phyloP scores from a whole-genome alignment of 2,329 filamentous ascomycete genomes.

The Aspergillus sp. region DNA sequence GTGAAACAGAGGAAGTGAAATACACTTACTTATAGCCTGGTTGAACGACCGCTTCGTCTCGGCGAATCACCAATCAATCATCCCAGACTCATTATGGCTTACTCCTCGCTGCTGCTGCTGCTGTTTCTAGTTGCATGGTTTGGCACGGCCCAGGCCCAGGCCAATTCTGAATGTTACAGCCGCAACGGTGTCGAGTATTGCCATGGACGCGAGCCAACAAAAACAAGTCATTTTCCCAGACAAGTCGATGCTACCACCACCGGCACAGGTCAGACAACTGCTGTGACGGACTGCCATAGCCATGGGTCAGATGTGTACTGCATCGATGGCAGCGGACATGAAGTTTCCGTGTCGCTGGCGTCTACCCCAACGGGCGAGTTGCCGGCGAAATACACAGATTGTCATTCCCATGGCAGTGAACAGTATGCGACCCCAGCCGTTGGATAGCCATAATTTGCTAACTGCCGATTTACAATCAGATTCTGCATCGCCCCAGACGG shows the following conservation, averaged over 20 bases:
- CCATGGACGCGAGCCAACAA: conserved; percentile 10
- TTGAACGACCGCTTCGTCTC: background rate
- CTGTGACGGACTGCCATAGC: conserved; percentile 45
- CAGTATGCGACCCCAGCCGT: conserved; percentile 35
- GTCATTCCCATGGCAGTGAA: conserved; percentile 52
- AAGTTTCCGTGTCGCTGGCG: conserved; percentile 32
- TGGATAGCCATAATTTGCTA: background rate
- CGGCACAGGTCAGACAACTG: conserved; percentile 30
- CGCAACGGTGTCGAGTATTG: conserved; percentile 23
- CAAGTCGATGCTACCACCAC: conserved; percentile 18
- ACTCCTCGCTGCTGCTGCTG: conserved; percentile 2
- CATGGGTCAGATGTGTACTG: conserved; percentile 33
- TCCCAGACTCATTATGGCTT: background rate
- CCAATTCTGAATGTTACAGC: conserved; percentile 20
- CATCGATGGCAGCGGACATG: conserved; percentile 24
- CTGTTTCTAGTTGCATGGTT: conserved; percentile 2
- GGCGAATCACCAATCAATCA: background rate
- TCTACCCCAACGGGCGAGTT: conserved; percentile 47
- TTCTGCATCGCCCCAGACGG: conserved; percentile 54
- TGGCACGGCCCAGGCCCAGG: conserved; percentile 6
- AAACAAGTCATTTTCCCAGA: conserved; percentile 9
- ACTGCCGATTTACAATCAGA: conserved; percentile 27
- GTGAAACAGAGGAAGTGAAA: no score
- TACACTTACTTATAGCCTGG: no score
- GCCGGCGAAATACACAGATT: conserved; percentile 54